Base-by-base conservation (phyloP, 1,284 basidiomycete genomes). In the Schizopora paradoxa region DNA sequence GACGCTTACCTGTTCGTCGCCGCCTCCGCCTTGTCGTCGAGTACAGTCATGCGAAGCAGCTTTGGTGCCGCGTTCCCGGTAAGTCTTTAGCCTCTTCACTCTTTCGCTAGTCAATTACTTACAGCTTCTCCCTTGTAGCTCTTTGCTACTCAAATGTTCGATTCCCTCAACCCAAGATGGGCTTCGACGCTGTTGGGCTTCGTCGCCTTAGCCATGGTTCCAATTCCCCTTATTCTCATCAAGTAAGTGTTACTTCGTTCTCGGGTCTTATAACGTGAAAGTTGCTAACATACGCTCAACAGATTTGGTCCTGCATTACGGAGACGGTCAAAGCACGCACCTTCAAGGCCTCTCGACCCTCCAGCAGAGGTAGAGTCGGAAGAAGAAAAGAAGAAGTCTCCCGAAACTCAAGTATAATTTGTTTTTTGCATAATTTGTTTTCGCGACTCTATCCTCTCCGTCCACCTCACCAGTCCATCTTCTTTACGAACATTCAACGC, bases 61-160 rank as follows among this genome's bases (percentile, higher is more conserved):
- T 76, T 76, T 47, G 80, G 79, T 21, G 77, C 78, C 11, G 69
- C 58, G 2, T 82, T 82, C 56, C 79, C 79, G 26, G 74, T 77
- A 57, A n/a, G 66, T 54, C 8, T 14, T 5, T 26, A 18, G n/a
- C 19, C 6, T 33, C 14, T 22, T 34, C 14, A 7, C 37, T 44
- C 11, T 42, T 51, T 55, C 42, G 59, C 46, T 13, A 28, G 23
- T 28, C 54, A n/a, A 54, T 56, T 38, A 46, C 43, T 18, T 19
- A 18, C 41, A 48, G 45, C 43, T 61, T 56, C n/a, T n/a, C n/a
- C n/a, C n/a, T n/a, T n/a, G n/a, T n/a, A n/a, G n/a, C 65, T 82
- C 35, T 79, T 81, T 54, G 71, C 73, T 1, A 61, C 63, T 16
- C 68, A 76, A 49, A 76, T 82, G 76, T 82, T 73, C 51, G 56